Evolutionary conservation across 1,284 basidiomycete species (phyloP).

Genomic region (Tylopilus orsonianus): DNA sequence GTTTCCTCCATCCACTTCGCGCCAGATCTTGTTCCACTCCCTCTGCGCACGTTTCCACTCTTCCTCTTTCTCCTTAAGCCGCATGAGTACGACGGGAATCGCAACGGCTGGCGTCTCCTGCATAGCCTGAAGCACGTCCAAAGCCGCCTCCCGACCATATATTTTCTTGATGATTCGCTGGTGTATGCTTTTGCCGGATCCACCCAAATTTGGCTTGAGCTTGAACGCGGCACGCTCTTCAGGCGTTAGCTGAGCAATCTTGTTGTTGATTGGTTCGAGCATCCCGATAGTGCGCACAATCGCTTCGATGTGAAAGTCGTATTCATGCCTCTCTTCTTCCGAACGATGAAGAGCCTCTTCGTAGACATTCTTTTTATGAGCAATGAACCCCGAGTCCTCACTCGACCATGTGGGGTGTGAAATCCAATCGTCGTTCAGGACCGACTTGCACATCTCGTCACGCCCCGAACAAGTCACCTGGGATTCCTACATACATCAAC

Average conservation of each 20-base stretch:
- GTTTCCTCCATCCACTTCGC: conserved; percentile 94
- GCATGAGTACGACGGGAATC: conserved; percentile 88
- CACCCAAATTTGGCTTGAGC: conserved; percentile 88
- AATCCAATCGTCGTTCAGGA: conserved; percentile 96
- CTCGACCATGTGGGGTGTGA: conserved; percentile 95
- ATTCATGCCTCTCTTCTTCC: conserved; percentile 98
- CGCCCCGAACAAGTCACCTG: conserved; percentile 91
- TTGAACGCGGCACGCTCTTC: conserved; percentile 87
- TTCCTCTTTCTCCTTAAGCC: conserved; percentile 95
- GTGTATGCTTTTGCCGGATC: conserved; percentile 90
- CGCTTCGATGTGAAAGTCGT: conserved; percentile 99
- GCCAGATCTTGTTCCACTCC: conserved; percentile 99
- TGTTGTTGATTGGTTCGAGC: conserved; percentile 90
- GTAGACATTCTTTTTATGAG: conserved; percentile 93
- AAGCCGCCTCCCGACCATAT: conserved; percentile 85
- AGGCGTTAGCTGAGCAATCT: conserved; percentile 78
- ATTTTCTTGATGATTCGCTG: conserved; percentile 97
- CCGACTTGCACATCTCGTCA: conserved; percentile 95
- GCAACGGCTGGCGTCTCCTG: conserved; percentile 93
- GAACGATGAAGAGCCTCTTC: conserved; percentile 97
- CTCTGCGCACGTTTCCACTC: conserved; percentile 99
- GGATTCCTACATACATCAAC: conserved; percentile 59
- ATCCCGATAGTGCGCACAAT: conserved; percentile 89
- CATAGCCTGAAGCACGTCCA: conserved; percentile 88
- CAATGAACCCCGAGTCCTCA: conserved; percentile 88